phyloP scores from a whole-genome alignment of 2,329 filamentous ascomycete species.

The Penicillium sp. region DNA sequence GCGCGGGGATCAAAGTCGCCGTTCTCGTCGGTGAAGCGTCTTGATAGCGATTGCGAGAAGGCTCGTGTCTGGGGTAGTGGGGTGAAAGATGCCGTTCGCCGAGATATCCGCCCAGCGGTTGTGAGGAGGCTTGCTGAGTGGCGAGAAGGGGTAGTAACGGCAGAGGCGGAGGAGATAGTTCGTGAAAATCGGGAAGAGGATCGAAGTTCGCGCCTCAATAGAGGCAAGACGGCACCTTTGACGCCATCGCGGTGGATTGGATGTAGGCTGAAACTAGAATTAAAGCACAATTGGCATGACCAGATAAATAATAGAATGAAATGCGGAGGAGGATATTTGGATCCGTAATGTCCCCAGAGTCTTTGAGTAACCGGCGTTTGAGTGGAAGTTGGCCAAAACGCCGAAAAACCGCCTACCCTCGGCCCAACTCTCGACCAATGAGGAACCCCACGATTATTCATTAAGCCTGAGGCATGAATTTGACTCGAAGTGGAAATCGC shows the following conservation, averaged over 20 bases:
- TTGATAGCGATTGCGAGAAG: constrained; percentile 47
- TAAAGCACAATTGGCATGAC: constrained; percentile 20
- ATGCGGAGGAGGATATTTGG: constrained; percentile 9
- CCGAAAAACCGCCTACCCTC: constrained; percentile 29
- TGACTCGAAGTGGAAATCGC: neutral
- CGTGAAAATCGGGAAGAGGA: constrained; percentile 32
- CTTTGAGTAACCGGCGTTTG: constrained; percentile 31
- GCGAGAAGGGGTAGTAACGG: constrained; percentile 23
- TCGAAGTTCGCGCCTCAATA: constrained; percentile 43
- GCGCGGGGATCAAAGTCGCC: constrained; percentile 64
- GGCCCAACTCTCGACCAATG: constrained; percentile 28
- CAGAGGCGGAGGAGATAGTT: constrained; percentile 26
- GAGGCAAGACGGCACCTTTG: constrained; percentile 42
- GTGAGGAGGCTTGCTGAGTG: constrained; percentile 22
- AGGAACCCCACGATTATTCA: constrained; percentile 25
- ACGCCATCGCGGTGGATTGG: constrained; percentile 36
- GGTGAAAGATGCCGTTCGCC: constrained; percentile 24
- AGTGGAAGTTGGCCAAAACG: constrained; percentile 15
- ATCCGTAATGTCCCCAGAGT: constrained; percentile 5
- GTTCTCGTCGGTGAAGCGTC: constrained; percentile 47
- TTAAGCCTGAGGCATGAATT: constrained; percentile 9
- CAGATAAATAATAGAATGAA: neutral
- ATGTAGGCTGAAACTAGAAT: constrained; percentile 1
- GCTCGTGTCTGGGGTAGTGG: constrained; percentile 37
- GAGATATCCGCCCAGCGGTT: constrained; percentile 18